phyloP scores from a whole-genome alignment of 345 rosid genomes.

The Brassica nigra region DNA sequence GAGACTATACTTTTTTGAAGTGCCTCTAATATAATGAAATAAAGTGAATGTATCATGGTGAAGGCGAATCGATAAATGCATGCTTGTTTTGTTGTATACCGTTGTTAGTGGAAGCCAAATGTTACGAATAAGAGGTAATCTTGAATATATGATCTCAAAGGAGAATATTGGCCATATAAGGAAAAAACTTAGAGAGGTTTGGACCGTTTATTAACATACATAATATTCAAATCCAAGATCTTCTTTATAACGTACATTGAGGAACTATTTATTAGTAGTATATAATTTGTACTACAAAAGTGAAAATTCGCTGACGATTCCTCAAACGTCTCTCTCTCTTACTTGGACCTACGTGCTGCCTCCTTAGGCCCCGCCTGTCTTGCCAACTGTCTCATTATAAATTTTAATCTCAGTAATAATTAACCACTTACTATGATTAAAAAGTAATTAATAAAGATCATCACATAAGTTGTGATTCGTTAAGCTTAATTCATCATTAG shows the following conservation, averaged over 20 bases:
- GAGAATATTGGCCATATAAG: slow-evolving; percentile 13
- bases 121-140: slow-evolving; percentile 11
- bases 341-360: slow-evolving; percentile 60
- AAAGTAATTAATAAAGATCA: neutral
- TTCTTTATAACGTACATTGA: slow-evolving; percentile 33
- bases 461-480: neutral
- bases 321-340: slow-evolving; percentile 30
- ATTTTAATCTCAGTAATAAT: neutral
- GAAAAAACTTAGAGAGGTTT: slow-evolving; percentile 9
- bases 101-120: slow-evolving; percentile 9
- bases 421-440: neutral
- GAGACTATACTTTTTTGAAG: neutral
- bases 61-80: slow-evolving; percentile 7
- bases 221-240: slow-evolving; percentile 27
- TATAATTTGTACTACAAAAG: slow-evolving; percentile 23
- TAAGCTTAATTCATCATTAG: neutral
- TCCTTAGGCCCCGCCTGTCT: slow-evolving; percentile 78
- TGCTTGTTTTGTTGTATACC: neutral
- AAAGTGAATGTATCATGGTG: neutral
- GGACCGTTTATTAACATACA: slow-evolving; percentile 36
- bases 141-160: neutral
- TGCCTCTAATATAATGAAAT: neutral
- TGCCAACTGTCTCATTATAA: slow-evolving; percentile 51
- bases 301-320: slow-evolving; percentile 36
- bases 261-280: slow-evolving; percentile 22